Evolutionary conservation across 768 basidiomycete genomes (phyloP), one percentile per base, ranked within the genome.

Genomic region (Hortiboletus flavorubellus): DNA sequence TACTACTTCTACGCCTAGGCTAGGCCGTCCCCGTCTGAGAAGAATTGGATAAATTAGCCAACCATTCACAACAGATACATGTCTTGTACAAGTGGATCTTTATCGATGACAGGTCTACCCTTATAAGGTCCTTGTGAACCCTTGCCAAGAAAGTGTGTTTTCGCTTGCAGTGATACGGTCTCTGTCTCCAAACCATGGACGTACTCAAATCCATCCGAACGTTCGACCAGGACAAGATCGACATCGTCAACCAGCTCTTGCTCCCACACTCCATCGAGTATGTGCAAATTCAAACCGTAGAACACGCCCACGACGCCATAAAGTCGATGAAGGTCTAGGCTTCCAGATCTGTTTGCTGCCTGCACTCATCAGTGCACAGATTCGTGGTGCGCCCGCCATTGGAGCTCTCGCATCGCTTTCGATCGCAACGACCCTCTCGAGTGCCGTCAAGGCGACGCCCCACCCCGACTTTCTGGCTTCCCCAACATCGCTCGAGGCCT

Each of bases 371-470:
- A 12, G 23, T n/a, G 6, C 11, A 21, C 58, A 86, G 84, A 89
- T 89, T 60, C 86, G 96, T 46, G 95, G 95, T 6, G 96, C 95
- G 5, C 95, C 95, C 1, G 96, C 95, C 16, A 98, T 98, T 43
- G 95, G 89, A 1, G 93, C 93, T 1, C 83, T 98, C 12, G 95
- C 94, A 7, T 84, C 92, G 1, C 83, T 96, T 14, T 82, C 89
- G 0, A 75, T 96, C 51, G 81, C 89, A 0, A 77, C 82, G 14
- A 72, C 86, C 59, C 79, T 94, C 43, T 76, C 81, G 5, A 75
- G 75, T 5, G 82, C 80, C 8, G 70, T 89, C 40, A 59, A 73
- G 21, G 68, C 74, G 11, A 68, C 75, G 2, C 76, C 82, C 0
- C 53, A 61, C 2, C 86, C 86, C 0, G 77, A 77, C 6, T 89